A percentile compares a stretch with the other conserved stretches of the same genome.
These are phyloP conservation scores for Corrigiola litoralis DNA, from an alignment of 179 eudicot genomes.

Conservation along the genomic window DNA sequence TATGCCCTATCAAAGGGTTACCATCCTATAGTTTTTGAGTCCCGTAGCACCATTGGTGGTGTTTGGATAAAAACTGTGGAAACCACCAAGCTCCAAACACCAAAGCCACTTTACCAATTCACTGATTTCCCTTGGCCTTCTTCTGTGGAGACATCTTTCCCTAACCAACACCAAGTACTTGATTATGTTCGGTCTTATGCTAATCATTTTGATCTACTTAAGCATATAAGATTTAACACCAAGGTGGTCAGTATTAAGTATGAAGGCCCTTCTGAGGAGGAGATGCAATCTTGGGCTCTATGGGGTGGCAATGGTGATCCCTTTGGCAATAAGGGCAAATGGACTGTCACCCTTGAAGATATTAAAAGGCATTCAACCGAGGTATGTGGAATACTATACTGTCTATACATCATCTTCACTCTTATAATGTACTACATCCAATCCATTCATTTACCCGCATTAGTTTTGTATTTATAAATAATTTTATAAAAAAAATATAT, in stretches of 20 bases:
- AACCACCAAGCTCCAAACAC: conserved; percentile 58
- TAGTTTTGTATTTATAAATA: no score
- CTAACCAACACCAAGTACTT: conserved; percentile 35
- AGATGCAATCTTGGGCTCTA: conserved; percentile 26
- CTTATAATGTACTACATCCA: no score
- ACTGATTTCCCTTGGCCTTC: conserved; percentile 75
- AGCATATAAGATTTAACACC: conserved; percentile 32
- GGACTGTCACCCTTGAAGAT: conserved; percentile 39
- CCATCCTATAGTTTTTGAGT: conserved; percentile 57
- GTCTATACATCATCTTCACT: no score
- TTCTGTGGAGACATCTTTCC: conserved; percentile 32
- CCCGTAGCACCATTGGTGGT: conserved; percentile 47
- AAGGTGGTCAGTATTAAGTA: conserved; percentile 40
- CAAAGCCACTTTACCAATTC: conserved; percentile 47
- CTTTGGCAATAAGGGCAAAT: conserved; percentile 36
- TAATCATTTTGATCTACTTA: conserved; percentile 36
- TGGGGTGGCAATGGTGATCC: conserved; percentile 48
- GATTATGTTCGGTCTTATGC: conserved; percentile 56
- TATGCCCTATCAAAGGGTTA: conserved; percentile 50
- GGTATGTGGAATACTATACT: conserved; percentile 24
- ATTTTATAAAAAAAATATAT: no score
- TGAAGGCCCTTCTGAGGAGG: conserved; percentile 19
- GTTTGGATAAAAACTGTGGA: conserved; percentile 57
- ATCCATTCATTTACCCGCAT: no score
- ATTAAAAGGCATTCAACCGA: conserved; percentile 15